Conservation (phyloP, 2,329 filamentous ascomycete species). For the Trichothecium sympodiale region DNA sequence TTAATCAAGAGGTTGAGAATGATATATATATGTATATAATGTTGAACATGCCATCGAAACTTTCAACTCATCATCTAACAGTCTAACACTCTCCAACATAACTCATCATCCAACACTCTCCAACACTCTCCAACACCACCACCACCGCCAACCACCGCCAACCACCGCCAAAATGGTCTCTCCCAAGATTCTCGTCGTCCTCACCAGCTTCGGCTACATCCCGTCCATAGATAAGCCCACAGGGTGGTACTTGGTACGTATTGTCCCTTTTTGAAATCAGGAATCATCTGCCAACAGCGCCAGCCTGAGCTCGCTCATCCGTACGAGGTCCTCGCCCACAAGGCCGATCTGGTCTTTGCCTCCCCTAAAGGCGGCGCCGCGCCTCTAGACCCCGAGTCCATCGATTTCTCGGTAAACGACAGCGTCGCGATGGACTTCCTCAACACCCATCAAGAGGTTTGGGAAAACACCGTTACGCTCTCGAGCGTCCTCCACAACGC, state of each 20-base stretch:
- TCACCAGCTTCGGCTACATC: constrained; percentile 50
- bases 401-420: constrained; percentile 45
- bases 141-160: too few species aligned
- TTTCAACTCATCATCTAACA: too few species aligned
- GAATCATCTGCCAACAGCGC: background rate
- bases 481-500: constrained; percentile 43
- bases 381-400: constrained; percentile 48
- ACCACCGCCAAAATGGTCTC: constrained; percentile 10
- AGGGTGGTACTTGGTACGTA: constrained; percentile 57
- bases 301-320: constrained; percentile 56
- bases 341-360: constrained; percentile 44
- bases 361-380: constrained; percentile 52
- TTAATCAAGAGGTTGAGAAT: too few species aligned
- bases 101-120: too few species aligned
- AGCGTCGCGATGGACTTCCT: constrained; percentile 39
- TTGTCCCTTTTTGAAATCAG: background rate
- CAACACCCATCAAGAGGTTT: constrained; percentile 43
- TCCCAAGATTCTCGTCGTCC: constrained; percentile 57
- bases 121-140: too few species aligned
- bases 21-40: too few species aligned
- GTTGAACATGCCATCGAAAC: too few species aligned
- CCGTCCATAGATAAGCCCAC: constrained; percentile 40
- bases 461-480: constrained; percentile 52
- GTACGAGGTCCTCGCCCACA: constrained; percentile 43
- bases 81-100: too few species aligned